A percentile compares a stretch with the other conserved stretches of the same genome.
These are phyloP conservation scores for Geum urbanum DNA, from an alignment of 306 rosid species.

Conservation along the genomic window DNA sequence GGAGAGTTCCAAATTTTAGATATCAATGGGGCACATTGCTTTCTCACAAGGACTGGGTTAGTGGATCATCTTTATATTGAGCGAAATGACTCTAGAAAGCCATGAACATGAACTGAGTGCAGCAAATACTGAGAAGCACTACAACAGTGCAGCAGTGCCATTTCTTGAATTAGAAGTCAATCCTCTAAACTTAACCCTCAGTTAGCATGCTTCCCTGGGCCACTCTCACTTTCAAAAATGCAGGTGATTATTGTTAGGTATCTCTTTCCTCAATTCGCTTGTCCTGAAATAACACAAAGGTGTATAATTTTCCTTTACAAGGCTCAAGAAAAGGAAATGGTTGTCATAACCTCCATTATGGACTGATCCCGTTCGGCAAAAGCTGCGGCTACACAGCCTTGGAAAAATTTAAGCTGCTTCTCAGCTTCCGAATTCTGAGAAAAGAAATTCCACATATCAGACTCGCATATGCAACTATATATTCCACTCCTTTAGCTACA, in stretches of 20 bases:
- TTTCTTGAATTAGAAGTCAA: too few relatives aligned
- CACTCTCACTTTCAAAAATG: too few relatives aligned
- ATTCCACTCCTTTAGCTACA: neutral
- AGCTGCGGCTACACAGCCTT: slow-evolving; percentile 91
- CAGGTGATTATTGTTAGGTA: too few relatives aligned
- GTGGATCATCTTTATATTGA: slow-evolving; percentile 17
- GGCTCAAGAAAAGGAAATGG: neutral
- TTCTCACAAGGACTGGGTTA: slow-evolving; percentile 41
- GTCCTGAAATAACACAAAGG: too few relatives aligned
- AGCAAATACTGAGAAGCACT: too few relatives aligned
- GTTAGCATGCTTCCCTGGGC: too few relatives aligned
- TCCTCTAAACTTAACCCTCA: too few relatives aligned
- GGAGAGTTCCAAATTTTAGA: slow-evolving; percentile 77
- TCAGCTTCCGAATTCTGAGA: slow-evolving; percentile 81
- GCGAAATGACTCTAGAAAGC: too few relatives aligned
- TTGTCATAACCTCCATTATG: slow-evolving; percentile 66
- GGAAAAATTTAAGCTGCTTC: slow-evolving; percentile 97
- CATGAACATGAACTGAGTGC: too few relatives aligned
- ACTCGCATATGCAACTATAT: neutral
- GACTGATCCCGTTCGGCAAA: slow-evolving; percentile 94
- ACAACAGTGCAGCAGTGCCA: too few relatives aligned
- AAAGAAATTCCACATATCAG: slow-evolving; percentile 20
- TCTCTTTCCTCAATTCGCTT: too few relatives aligned
- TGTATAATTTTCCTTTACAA: too few relatives aligned
- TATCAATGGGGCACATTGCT: neutral